phyloP scores from a whole-genome alignment of 805 yeast species.

The Pichia kluyveri region DNA sequence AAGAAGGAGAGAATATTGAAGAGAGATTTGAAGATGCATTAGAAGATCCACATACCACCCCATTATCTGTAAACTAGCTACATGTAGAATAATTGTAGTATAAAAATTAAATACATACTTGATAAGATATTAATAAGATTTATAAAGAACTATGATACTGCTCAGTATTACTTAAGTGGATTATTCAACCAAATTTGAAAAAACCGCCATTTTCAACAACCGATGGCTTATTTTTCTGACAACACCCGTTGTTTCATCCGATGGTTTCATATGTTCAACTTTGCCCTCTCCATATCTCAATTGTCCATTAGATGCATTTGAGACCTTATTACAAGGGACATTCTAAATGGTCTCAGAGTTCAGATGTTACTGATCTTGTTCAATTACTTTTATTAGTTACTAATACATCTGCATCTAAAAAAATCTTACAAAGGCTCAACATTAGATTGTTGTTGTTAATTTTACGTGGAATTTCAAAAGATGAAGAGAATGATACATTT shows the following conservation, averaged over 20 bases:
- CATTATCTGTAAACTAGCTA: not conserved
- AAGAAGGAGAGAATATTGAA: not conserved
- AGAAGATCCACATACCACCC: not conserved
- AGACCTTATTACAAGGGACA: not conserved
- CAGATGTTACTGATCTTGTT: not conserved
- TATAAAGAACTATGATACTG: not conserved
- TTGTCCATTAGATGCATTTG: not conserved
- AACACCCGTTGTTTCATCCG: no score
- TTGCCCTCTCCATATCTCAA: no score
- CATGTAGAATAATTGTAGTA: not conserved
- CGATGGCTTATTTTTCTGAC: no score
- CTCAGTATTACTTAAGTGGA: no score
- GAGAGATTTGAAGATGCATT: not conserved
- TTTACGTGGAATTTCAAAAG: slow-evolving; percentile 3
- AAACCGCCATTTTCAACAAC: no score
- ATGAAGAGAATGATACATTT: slow-evolving; percentile 4
- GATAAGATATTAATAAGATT: no score
- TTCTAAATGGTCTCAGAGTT: not conserved
- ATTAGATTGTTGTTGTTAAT: slow-evolving; percentile 4
- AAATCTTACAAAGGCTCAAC: not conserved
- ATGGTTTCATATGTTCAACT: no score
- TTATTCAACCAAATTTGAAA: no score
- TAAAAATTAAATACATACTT: no score
- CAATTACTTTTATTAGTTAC: not conserved
- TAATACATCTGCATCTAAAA: not conserved